phyloP scores from a whole-genome alignment of 2,329 filamentous ascomycete species.

The Calonectria naviculata region DNA sequence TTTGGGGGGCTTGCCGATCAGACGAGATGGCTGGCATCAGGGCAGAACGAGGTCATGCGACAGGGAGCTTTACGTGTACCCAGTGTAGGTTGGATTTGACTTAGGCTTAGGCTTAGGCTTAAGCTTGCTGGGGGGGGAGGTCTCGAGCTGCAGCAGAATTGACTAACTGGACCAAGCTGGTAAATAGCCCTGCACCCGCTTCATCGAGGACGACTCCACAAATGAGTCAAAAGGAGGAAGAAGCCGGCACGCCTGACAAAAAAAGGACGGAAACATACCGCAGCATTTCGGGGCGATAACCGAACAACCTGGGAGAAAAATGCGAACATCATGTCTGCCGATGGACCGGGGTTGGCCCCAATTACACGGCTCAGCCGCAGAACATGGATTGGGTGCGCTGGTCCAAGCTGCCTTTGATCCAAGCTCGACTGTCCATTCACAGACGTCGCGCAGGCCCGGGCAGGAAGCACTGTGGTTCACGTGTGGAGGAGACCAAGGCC shows the following conservation, averaged over 20 bases:
- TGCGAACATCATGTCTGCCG: background rate
- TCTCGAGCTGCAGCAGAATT: background rate
- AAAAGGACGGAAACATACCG: conserved; percentile 15
- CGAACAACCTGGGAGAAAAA: conserved; percentile 1
- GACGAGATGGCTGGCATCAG: background rate
- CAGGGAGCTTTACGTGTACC: background rate
- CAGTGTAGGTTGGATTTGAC: background rate
- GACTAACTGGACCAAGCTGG: background rate
- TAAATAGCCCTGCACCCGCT: background rate
- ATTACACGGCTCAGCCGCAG: conserved; percentile 10
- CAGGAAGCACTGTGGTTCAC: background rate
- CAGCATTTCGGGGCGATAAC: background rate
- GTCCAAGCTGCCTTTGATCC: background rate
- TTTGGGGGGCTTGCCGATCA: background rate
- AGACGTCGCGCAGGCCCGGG: background rate
- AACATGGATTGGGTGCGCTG: background rate
- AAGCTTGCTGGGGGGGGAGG: background rate
- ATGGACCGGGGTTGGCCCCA: background rate
- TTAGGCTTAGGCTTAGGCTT: conserved; percentile 12
- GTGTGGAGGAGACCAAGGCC: conserved; percentile 5
- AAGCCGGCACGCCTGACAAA: background rate
- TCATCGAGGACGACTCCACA: background rate
- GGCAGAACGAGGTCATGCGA: background rate
- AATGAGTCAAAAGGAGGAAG: background rate
- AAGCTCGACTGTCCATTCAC: background rate